phyloP scores from a whole-genome alignment of 192 early-diverging fungal species.

The Dispira parvispora region DNA sequence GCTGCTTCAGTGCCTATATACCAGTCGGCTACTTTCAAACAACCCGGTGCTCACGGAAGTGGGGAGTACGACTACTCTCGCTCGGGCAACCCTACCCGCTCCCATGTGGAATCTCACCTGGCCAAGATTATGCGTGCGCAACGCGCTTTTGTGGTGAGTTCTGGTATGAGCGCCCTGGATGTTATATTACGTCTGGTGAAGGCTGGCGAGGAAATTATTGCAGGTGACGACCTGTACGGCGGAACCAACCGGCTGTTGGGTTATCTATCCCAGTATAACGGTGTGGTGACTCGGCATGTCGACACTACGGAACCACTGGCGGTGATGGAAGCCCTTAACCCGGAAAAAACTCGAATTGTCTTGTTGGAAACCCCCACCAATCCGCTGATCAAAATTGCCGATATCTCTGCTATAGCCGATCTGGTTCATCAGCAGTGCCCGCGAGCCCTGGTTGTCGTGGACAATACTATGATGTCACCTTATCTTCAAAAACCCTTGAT shows the following conservation, averaged over 20 bases:
- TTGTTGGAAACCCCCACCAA: constrained; percentile 93
- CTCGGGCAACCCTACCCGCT: constrained; percentile 93
- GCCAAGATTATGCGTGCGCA: constrained; percentile 87
- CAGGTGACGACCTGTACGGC: constrained; percentile 93
- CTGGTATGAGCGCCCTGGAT: constrained; percentile 91
- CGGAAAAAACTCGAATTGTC: constrained; percentile 66
- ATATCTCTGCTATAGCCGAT: constrained; percentile 60
- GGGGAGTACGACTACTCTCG: constrained; percentile 94
- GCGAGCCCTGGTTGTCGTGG: constrained; percentile 75
- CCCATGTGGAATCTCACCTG: constrained; percentile 80
- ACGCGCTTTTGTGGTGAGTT: constrained; percentile 69
- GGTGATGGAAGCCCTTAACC: constrained; percentile 45
- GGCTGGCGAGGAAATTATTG: constrained; percentile 78
- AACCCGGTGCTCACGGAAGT: constrained; percentile 54
- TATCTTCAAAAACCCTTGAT: constrained; percentile 77
- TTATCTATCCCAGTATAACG: constrained; percentile 59
- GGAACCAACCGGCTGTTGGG: constrained; percentile 90
- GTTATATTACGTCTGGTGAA: constrained; percentile 77
- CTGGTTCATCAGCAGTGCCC: constrained; percentile 60
- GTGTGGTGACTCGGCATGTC: constrained; percentile 75
- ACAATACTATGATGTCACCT: constrained; percentile 99
- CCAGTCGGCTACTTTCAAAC: constrained; percentile 96
- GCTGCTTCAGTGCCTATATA: constrained; percentile 90
- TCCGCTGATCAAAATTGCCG: constrained; percentile 86
- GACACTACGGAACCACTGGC: constrained; percentile 60